Evolutionary conservation across 1,284 basidiomycete genomes (phyloP), one percentile per base, ranked within the genome.

Genomic region (Taiwanofungus camphoratus): DNA sequence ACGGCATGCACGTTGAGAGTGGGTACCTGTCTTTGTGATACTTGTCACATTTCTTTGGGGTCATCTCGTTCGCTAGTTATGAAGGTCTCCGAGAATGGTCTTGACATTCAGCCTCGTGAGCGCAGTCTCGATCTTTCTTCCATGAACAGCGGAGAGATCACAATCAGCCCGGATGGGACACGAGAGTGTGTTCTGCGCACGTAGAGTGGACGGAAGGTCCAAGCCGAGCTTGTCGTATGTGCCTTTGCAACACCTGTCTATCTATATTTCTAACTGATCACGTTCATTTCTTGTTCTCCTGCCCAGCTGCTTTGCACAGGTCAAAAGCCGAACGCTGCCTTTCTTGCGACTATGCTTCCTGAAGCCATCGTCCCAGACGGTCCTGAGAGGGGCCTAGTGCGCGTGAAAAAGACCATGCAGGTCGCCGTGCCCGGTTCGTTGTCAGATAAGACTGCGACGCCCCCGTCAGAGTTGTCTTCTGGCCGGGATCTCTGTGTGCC

Each of bases 301-400:
- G 33, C 7, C 42, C 38, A 87, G 81, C 70, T 90, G 12, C 66
- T 84, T 1, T 89, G 87, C 57, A 89, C 86, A 0, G 87, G 87
- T 5, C 86, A 88, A 62, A 70, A 65, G 27, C 84, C 86, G 15
- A 87, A 89, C 57, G 82, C 83, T 0, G 66, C 61, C 1, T 58
- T 89, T 30, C 63, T 91, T 20, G 62, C 58, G 21, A 54, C 59
- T 0, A 66, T 82, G 52, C 69, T 79, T 41, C 69, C 77, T 0
- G 54, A 64, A 2, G 70, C 73, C 2, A 68, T 88, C 34, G 68
- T 77, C 40, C 56, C 69, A 0, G 50, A 58, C 16, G 60, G 60
- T 6, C 52, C 56, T 6, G 49, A 52, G 7, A 76, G 65, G 31
- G 67, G 67, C n/a, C 65, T 74, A 36, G 74, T 77, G 18, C 66